These are phyloP conservation scores for Eucalyptus regnans DNA, from an alignment of 345 rosid species.

Conservation along the genomic window DNA sequence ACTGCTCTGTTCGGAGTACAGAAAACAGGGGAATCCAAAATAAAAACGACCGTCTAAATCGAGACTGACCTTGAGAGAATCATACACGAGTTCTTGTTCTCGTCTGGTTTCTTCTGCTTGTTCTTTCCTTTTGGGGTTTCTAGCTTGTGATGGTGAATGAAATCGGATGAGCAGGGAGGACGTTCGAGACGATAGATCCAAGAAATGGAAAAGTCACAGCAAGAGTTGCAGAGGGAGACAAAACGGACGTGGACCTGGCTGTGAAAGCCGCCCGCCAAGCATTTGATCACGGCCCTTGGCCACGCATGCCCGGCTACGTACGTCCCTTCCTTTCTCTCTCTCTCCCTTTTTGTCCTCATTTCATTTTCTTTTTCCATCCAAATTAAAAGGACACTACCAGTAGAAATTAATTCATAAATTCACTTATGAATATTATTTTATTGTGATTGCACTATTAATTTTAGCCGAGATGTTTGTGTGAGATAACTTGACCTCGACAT, in stretches of 20 bases:
- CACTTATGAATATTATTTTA: background rate
- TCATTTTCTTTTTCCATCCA: background rate
- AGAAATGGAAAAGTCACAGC: slow-evolving; percentile 32
- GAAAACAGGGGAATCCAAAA: background rate
- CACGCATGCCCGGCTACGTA: slow-evolving; percentile 53
- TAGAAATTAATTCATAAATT: background rate
- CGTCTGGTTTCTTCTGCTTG: background rate
- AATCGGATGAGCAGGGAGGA: slow-evolving; percentile 14
- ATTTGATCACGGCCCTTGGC: slow-evolving; percentile 62
- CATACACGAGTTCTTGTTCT: background rate
- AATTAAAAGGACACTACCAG: background rate
- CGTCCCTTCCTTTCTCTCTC: background rate
- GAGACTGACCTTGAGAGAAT: background rate
- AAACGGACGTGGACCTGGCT: slow-evolving; percentile 47
- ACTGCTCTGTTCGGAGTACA: background rate
- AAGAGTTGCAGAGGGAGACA: slow-evolving; percentile 37
- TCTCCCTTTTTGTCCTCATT: background rate
- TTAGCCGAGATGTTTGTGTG: background rate
- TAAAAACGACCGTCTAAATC: background rate
- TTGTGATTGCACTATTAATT: background rate
- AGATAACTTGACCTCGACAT: background rate
- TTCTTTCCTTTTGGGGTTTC: background rate
- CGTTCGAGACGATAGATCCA: slow-evolving; percentile 53
- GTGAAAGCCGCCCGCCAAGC: slow-evolving; percentile 60
- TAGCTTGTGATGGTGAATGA: background rate